These are phyloP conservation scores for Phytophthora macrochlamydospora DNA, from an alignment of 352 stramenopile species.

Conservation along the genomic window DNA sequence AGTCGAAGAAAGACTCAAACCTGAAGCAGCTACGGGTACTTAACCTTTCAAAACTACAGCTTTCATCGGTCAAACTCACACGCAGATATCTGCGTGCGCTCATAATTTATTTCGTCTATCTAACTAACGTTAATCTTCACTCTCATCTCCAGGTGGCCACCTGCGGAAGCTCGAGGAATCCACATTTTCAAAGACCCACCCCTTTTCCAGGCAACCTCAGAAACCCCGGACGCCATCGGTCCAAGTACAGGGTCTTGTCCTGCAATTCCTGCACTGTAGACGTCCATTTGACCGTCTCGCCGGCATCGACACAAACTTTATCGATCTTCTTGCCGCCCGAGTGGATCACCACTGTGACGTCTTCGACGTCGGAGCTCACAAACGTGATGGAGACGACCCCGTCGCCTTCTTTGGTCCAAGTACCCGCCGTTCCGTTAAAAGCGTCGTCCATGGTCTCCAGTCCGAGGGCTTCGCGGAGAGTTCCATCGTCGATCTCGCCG, in stretches of 20 bases:
- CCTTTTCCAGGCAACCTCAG: slow-evolving; percentile 41
- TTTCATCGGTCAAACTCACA: background rate
- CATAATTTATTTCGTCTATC: slow-evolving; percentile 34
- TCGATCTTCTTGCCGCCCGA: slow-evolving; percentile 45
- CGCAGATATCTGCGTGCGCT: slow-evolving; percentile 1
- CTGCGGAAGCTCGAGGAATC: slow-evolving; percentile 42
- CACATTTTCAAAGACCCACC: slow-evolving; percentile 61
- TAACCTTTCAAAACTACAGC: no score
- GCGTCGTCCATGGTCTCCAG: slow-evolving; percentile 45
- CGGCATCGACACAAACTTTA: slow-evolving; percentile 38
- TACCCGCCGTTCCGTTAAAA: slow-evolving; percentile 45
- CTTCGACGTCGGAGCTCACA: slow-evolving; percentile 43
- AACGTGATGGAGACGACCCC: slow-evolving; percentile 50
- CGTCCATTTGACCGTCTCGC: slow-evolving; percentile 45
- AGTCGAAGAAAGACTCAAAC: slow-evolving; percentile 10
- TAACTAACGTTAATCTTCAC: slow-evolving; percentile 58
- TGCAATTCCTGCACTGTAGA: slow-evolving; percentile 40
- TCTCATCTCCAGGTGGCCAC: slow-evolving; percentile 49
- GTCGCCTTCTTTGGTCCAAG: slow-evolving; percentile 50
- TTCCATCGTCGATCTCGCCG: slow-evolving; percentile 63
- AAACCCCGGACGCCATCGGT: slow-evolving; percentile 65
- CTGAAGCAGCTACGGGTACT: background rate
- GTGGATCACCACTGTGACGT: slow-evolving; percentile 52
- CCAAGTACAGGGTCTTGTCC: slow-evolving; percentile 67
- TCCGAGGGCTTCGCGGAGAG: slow-evolving; percentile 38